phyloP scores from a whole-genome alignment of 176 grass and related monocot species.

The Metroxylon sagu region DNA sequence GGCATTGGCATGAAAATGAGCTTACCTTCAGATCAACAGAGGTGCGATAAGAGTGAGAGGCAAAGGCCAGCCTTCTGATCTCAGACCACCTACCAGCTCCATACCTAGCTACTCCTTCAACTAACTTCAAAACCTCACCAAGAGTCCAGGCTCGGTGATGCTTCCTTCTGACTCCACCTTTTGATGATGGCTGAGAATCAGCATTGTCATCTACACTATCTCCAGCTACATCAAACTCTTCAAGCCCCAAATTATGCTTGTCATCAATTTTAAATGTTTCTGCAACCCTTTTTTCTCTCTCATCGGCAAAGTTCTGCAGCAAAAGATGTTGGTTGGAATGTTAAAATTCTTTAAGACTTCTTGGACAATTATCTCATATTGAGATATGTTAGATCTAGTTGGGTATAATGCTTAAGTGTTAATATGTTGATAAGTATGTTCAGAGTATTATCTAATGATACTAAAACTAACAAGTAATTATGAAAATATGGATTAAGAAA shows the following conservation, averaged over 20 bases:
- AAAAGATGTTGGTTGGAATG: background rate
- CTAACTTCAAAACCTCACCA: constrained; percentile 78
- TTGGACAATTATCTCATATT: too few relatives aligned
- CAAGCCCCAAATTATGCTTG: constrained; percentile 1
- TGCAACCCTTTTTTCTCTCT: constrained; percentile 17
- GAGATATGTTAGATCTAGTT: too few relatives aligned
- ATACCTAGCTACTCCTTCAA: constrained; percentile 79
- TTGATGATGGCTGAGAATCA: constrained; percentile 13
- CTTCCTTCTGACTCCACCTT: constrained; percentile 46
- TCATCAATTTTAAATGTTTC: constrained; percentile 16
- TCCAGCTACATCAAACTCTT: constrained; percentile 18
- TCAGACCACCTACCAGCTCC: constrained; percentile 97
- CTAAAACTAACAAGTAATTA: too few relatives aligned
- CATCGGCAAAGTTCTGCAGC: constrained; percentile 29
- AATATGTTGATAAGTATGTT: too few relatives aligned
- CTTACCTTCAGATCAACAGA: constrained; percentile 96
- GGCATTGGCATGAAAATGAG: constrained; percentile 3
- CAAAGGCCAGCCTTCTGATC: constrained; percentile 71
- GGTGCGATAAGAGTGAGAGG: constrained; percentile 90
- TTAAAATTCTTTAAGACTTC: background rate
- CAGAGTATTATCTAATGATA: too few relatives aligned
- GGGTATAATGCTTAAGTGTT: too few relatives aligned
- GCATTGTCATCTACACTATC: constrained; percentile 16
- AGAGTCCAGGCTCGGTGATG: constrained; percentile 96
- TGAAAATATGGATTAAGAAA: too few relatives aligned